Percentiles rank a stretch among this genome's conserved stretches.
Conservation (phyloP, 2,329 filamentous ascomycete genomes). For the Septoria linicola region DNA sequence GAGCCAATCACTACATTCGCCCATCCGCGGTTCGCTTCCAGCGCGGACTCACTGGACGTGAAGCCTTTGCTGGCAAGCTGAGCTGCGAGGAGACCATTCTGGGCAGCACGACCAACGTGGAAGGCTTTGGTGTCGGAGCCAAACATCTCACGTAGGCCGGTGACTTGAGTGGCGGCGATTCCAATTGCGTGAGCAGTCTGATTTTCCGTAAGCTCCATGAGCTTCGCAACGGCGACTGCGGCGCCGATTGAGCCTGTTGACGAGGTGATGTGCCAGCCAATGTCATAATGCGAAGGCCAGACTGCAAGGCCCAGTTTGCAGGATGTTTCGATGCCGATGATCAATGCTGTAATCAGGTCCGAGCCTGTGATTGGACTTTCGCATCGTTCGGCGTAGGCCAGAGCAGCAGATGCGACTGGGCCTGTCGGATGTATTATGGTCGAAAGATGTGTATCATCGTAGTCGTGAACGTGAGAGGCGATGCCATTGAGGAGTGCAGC, state of each 20-base stretch:
- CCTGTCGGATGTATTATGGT: slow-evolving; percentile 58
- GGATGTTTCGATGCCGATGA: slow-evolving; percentile 54
- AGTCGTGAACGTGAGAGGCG: slow-evolving; percentile 57
- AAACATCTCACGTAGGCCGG: slow-evolving; percentile 56
- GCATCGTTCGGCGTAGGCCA: slow-evolving; percentile 50
- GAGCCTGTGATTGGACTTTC: slow-evolving; percentile 40
- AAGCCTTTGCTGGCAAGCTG: slow-evolving; percentile 51
- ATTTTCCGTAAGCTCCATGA: slow-evolving; percentile 43
- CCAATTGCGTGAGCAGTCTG: slow-evolving; percentile 54
- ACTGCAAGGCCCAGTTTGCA: slow-evolving; percentile 55
- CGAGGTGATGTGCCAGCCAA: slow-evolving; percentile 58
- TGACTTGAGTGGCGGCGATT: slow-evolving; percentile 54
- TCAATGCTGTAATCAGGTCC: slow-evolving; percentile 53
- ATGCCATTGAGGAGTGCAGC: slow-evolving; percentile 57
- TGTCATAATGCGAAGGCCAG: slow-evolving; percentile 56
- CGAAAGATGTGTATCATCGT: slow-evolving; percentile 57
- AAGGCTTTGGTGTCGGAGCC: slow-evolving; percentile 58
- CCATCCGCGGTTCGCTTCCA: slow-evolving; percentile 57
- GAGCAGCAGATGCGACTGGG: slow-evolving; percentile 51
- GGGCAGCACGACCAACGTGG: slow-evolving; percentile 54
- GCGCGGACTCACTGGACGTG: slow-evolving; percentile 46
- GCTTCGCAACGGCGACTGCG: slow-evolving; percentile 52
- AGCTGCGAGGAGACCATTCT: slow-evolving; percentile 52
- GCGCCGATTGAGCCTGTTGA: slow-evolving; percentile 55
- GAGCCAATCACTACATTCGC: slow-evolving; percentile 49